phyloP scores from a whole-genome alignment of 2,329 filamentous ascomycete species.

The Graphium sp. region DNA sequence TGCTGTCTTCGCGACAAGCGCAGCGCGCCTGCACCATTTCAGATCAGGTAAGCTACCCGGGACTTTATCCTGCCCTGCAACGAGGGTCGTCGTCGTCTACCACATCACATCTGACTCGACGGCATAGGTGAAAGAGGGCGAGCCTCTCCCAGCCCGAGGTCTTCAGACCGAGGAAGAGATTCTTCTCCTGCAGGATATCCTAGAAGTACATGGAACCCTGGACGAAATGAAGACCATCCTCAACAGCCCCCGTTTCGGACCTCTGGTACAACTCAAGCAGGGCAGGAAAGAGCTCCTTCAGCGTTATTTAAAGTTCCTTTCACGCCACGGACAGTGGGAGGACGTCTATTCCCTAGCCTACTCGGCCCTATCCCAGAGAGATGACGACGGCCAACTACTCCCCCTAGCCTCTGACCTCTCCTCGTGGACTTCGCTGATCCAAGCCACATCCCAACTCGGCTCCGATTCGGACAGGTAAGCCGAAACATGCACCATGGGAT shows the following conservation, averaged over 20 bases:
- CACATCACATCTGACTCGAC: no score
- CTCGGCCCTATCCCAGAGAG: constrained; percentile 20
- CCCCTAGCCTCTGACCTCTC: constrained; percentile 29
- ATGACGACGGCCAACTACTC: constrained; percentile 18
- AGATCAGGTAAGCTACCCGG: constrained; percentile 20
- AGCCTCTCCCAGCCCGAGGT: constrained; percentile 10
- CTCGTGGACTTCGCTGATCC: no score
- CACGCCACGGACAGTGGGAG: constrained; percentile 21
- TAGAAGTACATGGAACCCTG: constrained; percentile 22
- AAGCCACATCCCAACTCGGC: no score
- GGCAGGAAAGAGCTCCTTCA: constrained; percentile 29
- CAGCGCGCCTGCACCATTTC: constrained; percentile 28
- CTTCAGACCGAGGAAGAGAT: constrained; percentile 32
- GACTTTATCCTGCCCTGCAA: no score
- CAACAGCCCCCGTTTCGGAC: constrained; percentile 20
- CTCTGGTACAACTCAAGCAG: constrained; percentile 22
- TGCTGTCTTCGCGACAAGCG: constrained; percentile 31
- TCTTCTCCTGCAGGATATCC: constrained; percentile 28
- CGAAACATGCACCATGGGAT: no score
- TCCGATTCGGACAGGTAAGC: no score
- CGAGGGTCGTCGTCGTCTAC: no score
- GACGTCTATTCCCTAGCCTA: constrained; percentile 24
- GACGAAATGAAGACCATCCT: constrained; percentile 23
- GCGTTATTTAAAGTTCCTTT: constrained; percentile 20
- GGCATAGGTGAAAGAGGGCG: neutral